Evolutionary conservation across 495 filamentous ascomycete genomes (phyloP), one percentile per base, ranked within the genome.

Genomic region (Hypomontagnella monticulosa): DNA sequence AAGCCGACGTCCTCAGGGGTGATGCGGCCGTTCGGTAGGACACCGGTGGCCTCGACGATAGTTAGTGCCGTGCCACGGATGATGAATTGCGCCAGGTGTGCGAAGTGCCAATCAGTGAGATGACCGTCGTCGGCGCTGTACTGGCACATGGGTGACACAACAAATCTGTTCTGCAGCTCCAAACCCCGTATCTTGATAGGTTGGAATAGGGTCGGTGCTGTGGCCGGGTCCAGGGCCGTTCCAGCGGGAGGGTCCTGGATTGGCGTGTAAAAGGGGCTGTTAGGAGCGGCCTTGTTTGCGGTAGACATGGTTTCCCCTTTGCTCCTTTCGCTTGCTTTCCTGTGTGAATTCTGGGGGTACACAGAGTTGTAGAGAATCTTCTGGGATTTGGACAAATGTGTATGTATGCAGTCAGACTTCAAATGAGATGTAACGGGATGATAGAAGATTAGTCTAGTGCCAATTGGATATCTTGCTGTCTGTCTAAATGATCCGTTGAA

Each of bases 101-200:
- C 78, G 30, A 92, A 76, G 72, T 93, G 90, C 78, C 82, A 93
- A 54, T 88, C 85, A 4, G 89, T 92, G 16, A 88, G 75, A 67
- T 88, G 86, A 15, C 90, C 91, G 47, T 88, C 79, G 23, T 87
- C 79, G 12, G 88, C 81, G 9, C 83, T 87, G 73, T 92, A 93
- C 69, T 83, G 88, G 81, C 90, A 92, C 80, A 90, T 86, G 34
- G 87, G 87, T 54, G 73, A 65, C 20, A 80, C 76, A 16, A 81
- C 82, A 61, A 91, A 84, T 51, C 92, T 87, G 74, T 96, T 93
- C 65, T 89, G 88, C 20, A 93, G 78, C 0, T 78, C 86, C n/a
- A 90, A 63, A 71, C 82, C 82, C 53, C 90, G 85, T 66, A 94
- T 87, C 50, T 71, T 84, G 61, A 92, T 66, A 0, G 88, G 89